These are phyloP conservation scores for Datura wrightii DNA, from an alignment of 257 asterid species.

Conservation along the genomic window DNA sequence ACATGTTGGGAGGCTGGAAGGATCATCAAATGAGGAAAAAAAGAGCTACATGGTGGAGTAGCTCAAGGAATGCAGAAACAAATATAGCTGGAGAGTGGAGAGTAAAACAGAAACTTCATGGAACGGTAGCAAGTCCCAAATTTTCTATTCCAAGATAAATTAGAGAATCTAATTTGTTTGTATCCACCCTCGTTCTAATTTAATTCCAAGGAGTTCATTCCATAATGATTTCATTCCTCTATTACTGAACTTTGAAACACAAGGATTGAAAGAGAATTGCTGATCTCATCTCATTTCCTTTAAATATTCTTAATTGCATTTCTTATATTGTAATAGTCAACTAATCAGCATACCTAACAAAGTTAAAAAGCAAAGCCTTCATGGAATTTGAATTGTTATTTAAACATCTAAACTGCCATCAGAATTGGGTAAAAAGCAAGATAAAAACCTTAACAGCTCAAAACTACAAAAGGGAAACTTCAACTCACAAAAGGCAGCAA, in stretches of 20 bases:
- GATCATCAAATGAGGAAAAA: background rate
- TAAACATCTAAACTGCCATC: conserved; percentile 2
- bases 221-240: background rate
- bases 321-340: background rate
- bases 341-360: background rate
- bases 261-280: background rate
- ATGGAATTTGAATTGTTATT: background rate
- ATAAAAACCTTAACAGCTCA: background rate
- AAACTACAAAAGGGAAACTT: background rate
- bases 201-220: background rate
- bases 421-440: background rate
- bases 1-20: background rate
- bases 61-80: background rate
- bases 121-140: background rate
- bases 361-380: background rate
- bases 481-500: background rate
- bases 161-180: background rate
- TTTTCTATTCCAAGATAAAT: background rate
- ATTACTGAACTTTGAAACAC: background rate
- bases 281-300: background rate
- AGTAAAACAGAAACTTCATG: background rate
- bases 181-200: background rate
- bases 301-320: background rate
- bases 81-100: background rate
- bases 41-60: background rate